Conservation (phyloP, 2,329 filamentous ascomycete species). For the Trichoderma sp. region DNA sequence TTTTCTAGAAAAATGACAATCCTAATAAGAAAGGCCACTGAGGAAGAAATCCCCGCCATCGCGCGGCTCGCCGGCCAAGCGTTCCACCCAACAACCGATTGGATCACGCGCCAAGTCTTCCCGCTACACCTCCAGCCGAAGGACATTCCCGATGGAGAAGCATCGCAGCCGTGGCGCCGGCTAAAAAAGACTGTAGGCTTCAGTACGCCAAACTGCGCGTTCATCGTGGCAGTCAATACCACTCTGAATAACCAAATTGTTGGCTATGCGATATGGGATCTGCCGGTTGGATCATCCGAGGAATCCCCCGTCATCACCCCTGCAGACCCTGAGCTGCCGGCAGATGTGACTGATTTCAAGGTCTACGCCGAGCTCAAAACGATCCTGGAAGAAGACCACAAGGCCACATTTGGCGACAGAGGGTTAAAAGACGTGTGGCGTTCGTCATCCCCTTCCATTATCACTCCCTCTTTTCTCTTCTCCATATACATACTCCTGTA, state of each 20-base stretch:
- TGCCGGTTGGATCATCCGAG: neutral
- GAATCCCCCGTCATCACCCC: neutral
- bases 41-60: constrained; percentile 20
- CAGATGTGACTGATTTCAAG: constrained; percentile 16
- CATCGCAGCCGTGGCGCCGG: constrained; percentile 15
- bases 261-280: constrained; percentile 18
- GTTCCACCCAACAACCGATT: constrained; percentile 24
- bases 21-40: constrained; percentile 20
- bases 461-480: neutral
- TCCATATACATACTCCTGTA: neutral
- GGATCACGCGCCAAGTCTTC: constrained; percentile 22
- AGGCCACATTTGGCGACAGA: constrained; percentile 20
- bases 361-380: constrained; percentile 12
- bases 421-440: constrained; percentile 23
- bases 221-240: constrained; percentile 20
- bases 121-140: constrained; percentile 16
- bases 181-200: constrained; percentile 17
- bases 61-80: constrained; percentile 18
- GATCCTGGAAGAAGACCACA: constrained; percentile 15
- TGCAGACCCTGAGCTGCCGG: neutral
- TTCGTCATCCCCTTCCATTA: constrained; percentile 13
- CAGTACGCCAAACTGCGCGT: neutral
- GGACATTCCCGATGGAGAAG: neutral
- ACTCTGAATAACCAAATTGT: constrained; percentile 16
- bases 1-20: constrained; percentile 19